Base-by-base conservation (phyloP, 345 rosid genomes). In the Laguncularia racemosa region DNA sequence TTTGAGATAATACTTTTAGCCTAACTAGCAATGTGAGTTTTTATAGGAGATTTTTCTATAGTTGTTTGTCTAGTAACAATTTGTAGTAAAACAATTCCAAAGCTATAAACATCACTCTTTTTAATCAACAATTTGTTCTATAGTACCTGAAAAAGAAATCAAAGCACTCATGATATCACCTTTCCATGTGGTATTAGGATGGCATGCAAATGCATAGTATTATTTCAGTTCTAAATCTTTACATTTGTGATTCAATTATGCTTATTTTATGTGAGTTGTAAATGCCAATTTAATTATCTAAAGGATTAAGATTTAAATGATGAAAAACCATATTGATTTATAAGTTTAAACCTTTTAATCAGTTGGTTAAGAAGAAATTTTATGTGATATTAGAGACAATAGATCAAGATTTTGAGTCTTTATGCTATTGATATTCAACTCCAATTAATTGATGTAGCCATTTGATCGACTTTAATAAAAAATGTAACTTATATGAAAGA, bases 61-160 rank as follows among this genome's bases (percentile, higher is more conserved):
- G 67, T 71, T 23, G 57, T 50, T 59, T 38, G 54, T 6, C 80
- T 72, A 4, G 84, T 70, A 23, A 79, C 70, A 26, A 76, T 44
- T 71, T 76, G 74, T 14, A 76, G 26, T 2, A 79, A 59, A 23
- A 79, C 65, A 16, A 79, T 46, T 16, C 81, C 76, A 13, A 70
- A 79, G 55, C 78, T 68, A 46, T 76, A 79, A 13, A 79, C 70
- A 48, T 79, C 84, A 1, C 66, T 73, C 50, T 67, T 76, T 60
- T 79, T 61, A 0, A 38, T 61, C 12, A 75, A 23, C 44, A 63
- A 28, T 43, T 26, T 8, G 66, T 33, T 19, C 38, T 2, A n/a
- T 62, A 61, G 46, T 62, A 71, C 54, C 76, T 71, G 51, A 53
- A 60, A n/a, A 20, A 13, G 14, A 2, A 44, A 51, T 19, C 33